phyloP scores from a whole-genome alignment of 768 basidiomycete species.

The Inosperma sp. region DNA sequence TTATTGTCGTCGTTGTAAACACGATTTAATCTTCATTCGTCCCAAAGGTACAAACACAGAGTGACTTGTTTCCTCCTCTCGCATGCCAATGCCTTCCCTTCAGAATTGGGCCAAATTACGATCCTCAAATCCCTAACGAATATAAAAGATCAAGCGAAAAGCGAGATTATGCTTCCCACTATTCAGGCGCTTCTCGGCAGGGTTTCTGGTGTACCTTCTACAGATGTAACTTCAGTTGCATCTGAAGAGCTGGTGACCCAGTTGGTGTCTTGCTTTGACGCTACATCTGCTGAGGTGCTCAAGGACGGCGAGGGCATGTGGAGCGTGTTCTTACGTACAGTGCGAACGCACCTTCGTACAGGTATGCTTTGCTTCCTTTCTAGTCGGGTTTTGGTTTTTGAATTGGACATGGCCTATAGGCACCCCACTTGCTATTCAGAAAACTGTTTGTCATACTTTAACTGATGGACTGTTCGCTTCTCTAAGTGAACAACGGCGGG shows the following conservation, averaged over 20 bases:
- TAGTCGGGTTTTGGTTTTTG: neutral
- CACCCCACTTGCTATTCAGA: constrained; percentile 34
- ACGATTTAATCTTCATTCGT: constrained; percentile 7
- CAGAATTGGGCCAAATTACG: constrained; percentile 43
- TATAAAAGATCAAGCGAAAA: constrained; percentile 44
- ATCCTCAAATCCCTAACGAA: constrained; percentile 48
- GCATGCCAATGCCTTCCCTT: constrained; percentile 59
- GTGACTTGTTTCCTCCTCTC: constrained; percentile 76
- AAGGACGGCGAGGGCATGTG: constrained; percentile 45
- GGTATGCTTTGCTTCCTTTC: constrained; percentile 31
- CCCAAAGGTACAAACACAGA: constrained; percentile 59
- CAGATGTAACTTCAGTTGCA: constrained; percentile 18
- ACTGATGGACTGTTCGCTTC: constrained; percentile 52
- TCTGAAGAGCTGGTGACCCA: constrained; percentile 36
- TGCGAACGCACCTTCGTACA: constrained; percentile 43
- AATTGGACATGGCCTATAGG: constrained; percentile 28
- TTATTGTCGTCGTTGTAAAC: neutral
- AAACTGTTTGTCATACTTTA: constrained; percentile 41
- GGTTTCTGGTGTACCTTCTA: constrained; percentile 9
- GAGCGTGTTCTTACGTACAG: constrained; percentile 42
- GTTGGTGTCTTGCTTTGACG: constrained; percentile 51
- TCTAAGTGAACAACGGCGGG: constrained; percentile 49
- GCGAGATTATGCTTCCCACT: constrained; percentile 55
- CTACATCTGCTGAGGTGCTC: constrained; percentile 39
- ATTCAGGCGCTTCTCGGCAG: constrained; percentile 38